Percentiles rank a stretch among this genome's conserved stretches.
Conservation (phyloP, 129 eudicot species). For the Lactuca sativa region DNA sequence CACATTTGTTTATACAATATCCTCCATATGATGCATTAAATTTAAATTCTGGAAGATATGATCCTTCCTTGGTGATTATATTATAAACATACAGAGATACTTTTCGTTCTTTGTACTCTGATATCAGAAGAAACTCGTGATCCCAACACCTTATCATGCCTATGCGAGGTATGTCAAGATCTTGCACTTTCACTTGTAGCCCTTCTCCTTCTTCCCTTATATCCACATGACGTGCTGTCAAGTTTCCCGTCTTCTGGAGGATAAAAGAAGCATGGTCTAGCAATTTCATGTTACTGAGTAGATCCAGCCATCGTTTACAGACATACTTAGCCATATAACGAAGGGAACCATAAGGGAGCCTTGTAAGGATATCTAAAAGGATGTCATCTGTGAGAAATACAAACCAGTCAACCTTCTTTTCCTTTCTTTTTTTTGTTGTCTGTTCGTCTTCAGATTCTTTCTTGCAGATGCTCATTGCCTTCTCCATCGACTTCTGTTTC, state of each 20-base stretch:
- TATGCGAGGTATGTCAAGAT: conserved; percentile 15
- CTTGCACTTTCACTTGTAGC: conserved; percentile 24
- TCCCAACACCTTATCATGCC: conserved; percentile 38
- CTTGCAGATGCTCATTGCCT: conserved; percentile 3
- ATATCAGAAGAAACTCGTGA: conserved; percentile 32
- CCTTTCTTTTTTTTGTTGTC: conserved; percentile 12
- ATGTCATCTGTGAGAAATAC: conserved; percentile 21
- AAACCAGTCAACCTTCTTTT: conserved; percentile 16
- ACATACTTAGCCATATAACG: conserved; percentile 29
- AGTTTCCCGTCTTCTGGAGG: conserved; percentile 17
- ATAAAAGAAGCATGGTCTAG: conserved; percentile 33
- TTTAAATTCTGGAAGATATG: conserved; percentile 19
- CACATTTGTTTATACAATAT: conserved; percentile 29
- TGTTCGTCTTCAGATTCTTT: conserved; percentile 19
- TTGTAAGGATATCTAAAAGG: conserved; percentile 15
- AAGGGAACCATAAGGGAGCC: conserved; percentile 24
- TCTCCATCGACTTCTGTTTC: conserved; percentile 21
- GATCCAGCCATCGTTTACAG: conserved; percentile 26
- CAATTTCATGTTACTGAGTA: conserved; percentile 28
- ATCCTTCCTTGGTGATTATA: conserved; percentile 27
- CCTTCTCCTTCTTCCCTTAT: conserved; percentile 16
- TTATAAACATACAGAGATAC: conserved; percentile 25
- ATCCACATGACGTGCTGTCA: conserved; percentile 18
- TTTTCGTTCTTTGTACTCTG: neutral
- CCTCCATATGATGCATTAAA: conserved; percentile 25